A percentile compares a stretch with the other conserved stretches of the same genome.
Evolutionary conservation across 352 stramenopile genomes (phyloP).

Genomic region (Pythium scleroteichum): DNA sequence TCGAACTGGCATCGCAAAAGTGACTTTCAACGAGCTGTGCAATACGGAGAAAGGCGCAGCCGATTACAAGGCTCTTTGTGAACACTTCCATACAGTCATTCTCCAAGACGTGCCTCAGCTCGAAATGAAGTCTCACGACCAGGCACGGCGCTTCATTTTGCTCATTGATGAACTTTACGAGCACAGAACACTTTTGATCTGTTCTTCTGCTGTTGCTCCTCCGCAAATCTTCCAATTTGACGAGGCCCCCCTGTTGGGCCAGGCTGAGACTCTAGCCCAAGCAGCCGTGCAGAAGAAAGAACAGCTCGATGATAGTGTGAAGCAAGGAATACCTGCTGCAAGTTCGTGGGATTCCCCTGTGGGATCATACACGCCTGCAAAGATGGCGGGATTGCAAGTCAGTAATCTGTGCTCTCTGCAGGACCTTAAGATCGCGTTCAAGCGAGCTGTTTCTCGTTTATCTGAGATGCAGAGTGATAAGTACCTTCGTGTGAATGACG

Average conservation of each 20-base stretch:
- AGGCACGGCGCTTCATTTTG: conserved; percentile 95
- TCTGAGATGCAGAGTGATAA: conserved; percentile 85
- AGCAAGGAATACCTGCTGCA: conserved; percentile 52
- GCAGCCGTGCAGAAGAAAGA: conserved; percentile 44
- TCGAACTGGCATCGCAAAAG: conserved; percentile 46
- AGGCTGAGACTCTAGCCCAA: conserved; percentile 31
- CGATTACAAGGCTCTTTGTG: conserved; percentile 94
- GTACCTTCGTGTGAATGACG: conserved; percentile 61
- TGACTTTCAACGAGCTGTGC: conserved; percentile 95
- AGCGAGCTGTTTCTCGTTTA: conserved; percentile 77
- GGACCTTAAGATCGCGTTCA: conserved; percentile 77
- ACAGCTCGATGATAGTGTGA: conserved; percentile 36
- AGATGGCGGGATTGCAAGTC: conserved; percentile 56
- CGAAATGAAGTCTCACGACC: conserved; percentile 87
- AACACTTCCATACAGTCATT: conserved; percentile 91
- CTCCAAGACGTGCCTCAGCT: conserved; percentile 88
- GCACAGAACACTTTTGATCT: conserved; percentile 59
- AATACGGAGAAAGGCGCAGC: conserved; percentile 91
- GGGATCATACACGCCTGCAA: conserved; percentile 55
- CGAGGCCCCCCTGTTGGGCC: conserved; percentile 30
- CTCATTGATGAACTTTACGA: conserved; percentile 98
- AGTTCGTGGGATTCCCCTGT: conserved; percentile 73
- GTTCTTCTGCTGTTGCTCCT: conserved; percentile 46
- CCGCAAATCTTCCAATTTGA: conserved; percentile 77
- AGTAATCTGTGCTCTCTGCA: conserved; percentile 69